Evolutionary conservation across 225 moss, liverwort and hornwort species (phyloP).

Genomic region (Straminergon stramineum): DNA sequence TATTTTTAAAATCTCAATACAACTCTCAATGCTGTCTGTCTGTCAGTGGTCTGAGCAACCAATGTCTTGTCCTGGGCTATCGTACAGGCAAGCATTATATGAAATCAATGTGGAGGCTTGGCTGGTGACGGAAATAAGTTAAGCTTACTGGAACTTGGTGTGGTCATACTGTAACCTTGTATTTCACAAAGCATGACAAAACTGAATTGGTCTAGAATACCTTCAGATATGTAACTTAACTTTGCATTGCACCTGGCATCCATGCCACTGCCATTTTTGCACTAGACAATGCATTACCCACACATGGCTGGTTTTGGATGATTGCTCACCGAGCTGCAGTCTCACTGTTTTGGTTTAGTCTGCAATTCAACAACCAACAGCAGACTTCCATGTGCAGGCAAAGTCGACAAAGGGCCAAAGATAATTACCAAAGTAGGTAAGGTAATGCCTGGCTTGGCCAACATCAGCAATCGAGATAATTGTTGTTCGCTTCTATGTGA

Average conservation of each 20-base stretch:
- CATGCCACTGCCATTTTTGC: background rate
- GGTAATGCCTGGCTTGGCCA: background rate
- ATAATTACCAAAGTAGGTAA: background rate
- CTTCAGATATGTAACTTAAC: too few relatives aligned
- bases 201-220: background rate
- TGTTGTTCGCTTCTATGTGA: background rate
- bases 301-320: background rate
- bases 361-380: background rate
- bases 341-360: background rate
- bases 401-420: background rate
- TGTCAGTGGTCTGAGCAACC: too few relatives aligned
- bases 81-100: background rate
- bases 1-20: background rate
- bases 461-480: background rate
- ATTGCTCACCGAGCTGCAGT: background rate
- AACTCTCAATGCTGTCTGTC: background rate
- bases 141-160: background rate
- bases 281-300: background rate
- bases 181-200: background rate
- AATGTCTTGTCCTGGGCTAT: background rate
- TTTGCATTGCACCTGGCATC: background rate
- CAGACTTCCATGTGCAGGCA: background rate
- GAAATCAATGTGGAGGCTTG: background rate
- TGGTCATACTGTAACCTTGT: background rate
- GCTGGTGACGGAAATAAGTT: too few relatives aligned